phyloP scores from a whole-genome alignment of 2,329 filamentous ascomycete genomes.

The Sclerotinia subarctica region DNA sequence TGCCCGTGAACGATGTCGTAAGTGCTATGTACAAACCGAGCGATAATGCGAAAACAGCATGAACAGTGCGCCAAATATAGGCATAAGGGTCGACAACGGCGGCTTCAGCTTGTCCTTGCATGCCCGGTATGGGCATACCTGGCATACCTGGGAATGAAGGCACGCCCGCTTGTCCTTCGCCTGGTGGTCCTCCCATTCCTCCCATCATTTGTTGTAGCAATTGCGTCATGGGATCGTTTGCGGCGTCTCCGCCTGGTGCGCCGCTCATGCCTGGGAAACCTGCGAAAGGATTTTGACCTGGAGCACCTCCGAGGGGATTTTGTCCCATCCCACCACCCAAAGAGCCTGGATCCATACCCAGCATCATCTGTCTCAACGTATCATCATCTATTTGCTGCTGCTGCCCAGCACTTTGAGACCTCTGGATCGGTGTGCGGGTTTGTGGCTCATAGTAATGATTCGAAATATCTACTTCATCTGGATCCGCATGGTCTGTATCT shows the following conservation, averaged over 20 bases:
- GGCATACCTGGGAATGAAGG: constrained; percentile 40
- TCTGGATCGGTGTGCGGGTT: constrained; percentile 41
- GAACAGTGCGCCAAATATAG: constrained; percentile 68
- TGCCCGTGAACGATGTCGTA: constrained; percentile 66
- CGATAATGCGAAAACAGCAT: constrained; percentile 67
- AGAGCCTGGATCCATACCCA: constrained; percentile 49
- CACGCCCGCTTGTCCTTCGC: constrained; percentile 37
- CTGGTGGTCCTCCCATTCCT: constrained; percentile 42
- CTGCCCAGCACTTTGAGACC: constrained; percentile 34
- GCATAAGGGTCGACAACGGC: constrained; percentile 43
- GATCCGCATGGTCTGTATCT: constrained; percentile 47
- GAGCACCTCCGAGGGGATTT: constrained; percentile 37
- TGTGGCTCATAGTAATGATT: constrained; percentile 63
- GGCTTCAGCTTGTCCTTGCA: constrained; percentile 29
- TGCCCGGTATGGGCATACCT: constrained; percentile 32
- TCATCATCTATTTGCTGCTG: constrained; percentile 48
- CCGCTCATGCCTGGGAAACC: constrained; percentile 35
- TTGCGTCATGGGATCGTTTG: constrained; percentile 66
- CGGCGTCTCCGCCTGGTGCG: constrained; percentile 25
- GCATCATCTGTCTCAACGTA: constrained; percentile 64
- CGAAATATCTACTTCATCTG: constrained; percentile 76
- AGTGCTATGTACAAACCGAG: constrained; percentile 69
- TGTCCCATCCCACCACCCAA: constrained; percentile 31
- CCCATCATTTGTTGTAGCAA: constrained; percentile 74
- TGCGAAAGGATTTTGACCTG: constrained; percentile 12